Base-by-base conservation (phyloP, 306 rosid genomes). In the Citrullus amarus region DNA sequence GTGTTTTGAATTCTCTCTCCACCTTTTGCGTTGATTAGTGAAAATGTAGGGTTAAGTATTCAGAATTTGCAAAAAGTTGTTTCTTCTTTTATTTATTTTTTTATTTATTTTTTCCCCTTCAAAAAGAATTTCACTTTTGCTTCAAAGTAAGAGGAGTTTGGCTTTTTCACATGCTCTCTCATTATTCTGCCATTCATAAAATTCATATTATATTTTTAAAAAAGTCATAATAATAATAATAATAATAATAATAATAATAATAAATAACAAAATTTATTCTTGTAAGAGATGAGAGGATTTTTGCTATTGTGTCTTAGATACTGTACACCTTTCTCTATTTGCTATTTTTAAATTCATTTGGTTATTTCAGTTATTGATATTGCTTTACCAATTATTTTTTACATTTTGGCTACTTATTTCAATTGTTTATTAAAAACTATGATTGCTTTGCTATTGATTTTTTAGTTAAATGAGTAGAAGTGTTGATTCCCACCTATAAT, bases 71-170 rank as follows among this genome's bases (percentile, higher is more conserved):
- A 39, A 43, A 70, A 46, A 69, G 55, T 43, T 68, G n/a, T 44
- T 20, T 70, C 8, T 10, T 69, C 1, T 25, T 25, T 25, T 25
- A 0, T 25, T 25, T 25, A 25, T 25, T 25, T 70, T 4, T 5
- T 68, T 14, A 43, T 43, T 4, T 20, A 5, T 70, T 15, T 11
- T 70, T 46, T 70, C 16, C 25, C 13, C 20, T 22, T 46, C 3
- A 48, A 70, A 70, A 70, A 70, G 57, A 70, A 70, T 22, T 70
- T 43, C 39, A 44, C 76, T 70, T 70, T 70, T 46, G 76, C 39
- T 44, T 70, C 10, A 43, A 69, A 69, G 75, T 43, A 44, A 69
- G 54, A 68, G 51, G 75, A 68, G 18, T 46, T 70, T 70, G 17
- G 38, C 56, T 43, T 69, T 69, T 69, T 69, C 76, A 44, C 55